Base-by-base conservation (phyloP, 2,329 filamentous ascomycete genomes). In the Aspergillus arachidicola region DNA sequence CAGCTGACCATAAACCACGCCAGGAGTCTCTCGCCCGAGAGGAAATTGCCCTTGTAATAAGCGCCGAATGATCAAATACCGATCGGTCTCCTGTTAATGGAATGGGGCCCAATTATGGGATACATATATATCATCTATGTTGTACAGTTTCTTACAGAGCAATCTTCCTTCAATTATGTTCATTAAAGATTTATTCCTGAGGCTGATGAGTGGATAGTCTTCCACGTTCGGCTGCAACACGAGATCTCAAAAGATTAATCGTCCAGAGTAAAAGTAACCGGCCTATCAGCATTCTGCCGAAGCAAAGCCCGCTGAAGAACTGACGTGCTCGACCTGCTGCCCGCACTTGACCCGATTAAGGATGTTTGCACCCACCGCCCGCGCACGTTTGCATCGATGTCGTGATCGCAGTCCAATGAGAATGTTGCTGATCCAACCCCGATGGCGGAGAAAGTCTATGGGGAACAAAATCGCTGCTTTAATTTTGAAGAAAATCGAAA, bases 401-500 rank as follows among this genome's bases (percentile, higher is more conserved):
- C 79, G 79, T 80, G 78, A 80, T 80, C 78, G 68, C 50, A 62
- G 61, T 60, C 78, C 78, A 80, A 80, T 80, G 64, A 78, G 57
- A 63, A 56, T 23, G 28, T 60, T 66, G 73, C 69, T 74, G 72
- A 75, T 77, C 73, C 70, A 73, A 75, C 70, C 72, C 74, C 72
- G 70, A 76, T 71, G 74, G 74, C 73, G 73, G 75, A 75, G 73
- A 66, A 68, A 70, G 67, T 69, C 59, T 60, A 58, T 64, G 48
- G 54, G 48, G 57, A 64, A 57, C 58, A 64, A 41, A 46, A 46
- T 58, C 59, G 51, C 43, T 59, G 65, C 63, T 66, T 51, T 23
- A 55, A 32, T 55, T 55, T 55, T 55, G 34, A 38, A 55, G 51
- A 34, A 38, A 54, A 36, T 54, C 32, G 10, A 16, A 36, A 63